Evolutionary conservation across 148 eudicot genomes (phyloP).

Genomic region (Chenopodium suecicum): DNA sequence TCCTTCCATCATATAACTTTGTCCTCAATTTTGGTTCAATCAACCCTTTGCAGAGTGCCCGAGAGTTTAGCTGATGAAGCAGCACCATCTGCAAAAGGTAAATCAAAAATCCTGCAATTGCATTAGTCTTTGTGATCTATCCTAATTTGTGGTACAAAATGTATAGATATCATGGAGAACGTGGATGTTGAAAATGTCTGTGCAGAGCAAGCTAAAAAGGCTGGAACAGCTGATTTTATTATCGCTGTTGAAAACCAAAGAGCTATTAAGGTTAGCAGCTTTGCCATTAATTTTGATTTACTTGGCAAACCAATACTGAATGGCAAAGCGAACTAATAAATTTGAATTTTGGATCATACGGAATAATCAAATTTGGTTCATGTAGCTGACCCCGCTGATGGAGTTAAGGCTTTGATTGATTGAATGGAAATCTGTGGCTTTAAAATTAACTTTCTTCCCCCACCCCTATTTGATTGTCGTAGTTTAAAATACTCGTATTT

Average conservation of each 20-base stretch:
- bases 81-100: conserved; percentile 32
- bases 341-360: neutral
- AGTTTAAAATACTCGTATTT: neutral
- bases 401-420: no score
- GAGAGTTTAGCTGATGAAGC: conserved; percentile 18
- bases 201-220: conserved; percentile 29
- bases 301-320: neutral
- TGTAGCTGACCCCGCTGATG: no score
- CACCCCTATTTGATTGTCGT: neutral
- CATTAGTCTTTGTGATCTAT: neutral
- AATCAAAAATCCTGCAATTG: neutral
- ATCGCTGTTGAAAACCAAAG: conserved; percentile 66
- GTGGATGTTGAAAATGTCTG: conserved; percentile 30
- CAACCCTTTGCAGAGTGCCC: conserved; percentile 33
- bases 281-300: neutral
- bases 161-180: conserved; percentile 30
- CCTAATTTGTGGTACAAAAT: neutral
- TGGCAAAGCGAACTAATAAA: neutral
- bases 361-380: no score
- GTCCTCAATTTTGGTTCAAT: conserved; percentile 19
- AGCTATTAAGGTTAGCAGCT: conserved; percentile 64
- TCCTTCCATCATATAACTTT: conserved; percentile 13
- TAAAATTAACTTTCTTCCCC: neutral
- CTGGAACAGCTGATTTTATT: conserved; percentile 58
- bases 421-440: neutral